phyloP scores from a whole-genome alignment of 2,329 filamentous ascomycete species.

The Spiromastix sp. region DNA sequence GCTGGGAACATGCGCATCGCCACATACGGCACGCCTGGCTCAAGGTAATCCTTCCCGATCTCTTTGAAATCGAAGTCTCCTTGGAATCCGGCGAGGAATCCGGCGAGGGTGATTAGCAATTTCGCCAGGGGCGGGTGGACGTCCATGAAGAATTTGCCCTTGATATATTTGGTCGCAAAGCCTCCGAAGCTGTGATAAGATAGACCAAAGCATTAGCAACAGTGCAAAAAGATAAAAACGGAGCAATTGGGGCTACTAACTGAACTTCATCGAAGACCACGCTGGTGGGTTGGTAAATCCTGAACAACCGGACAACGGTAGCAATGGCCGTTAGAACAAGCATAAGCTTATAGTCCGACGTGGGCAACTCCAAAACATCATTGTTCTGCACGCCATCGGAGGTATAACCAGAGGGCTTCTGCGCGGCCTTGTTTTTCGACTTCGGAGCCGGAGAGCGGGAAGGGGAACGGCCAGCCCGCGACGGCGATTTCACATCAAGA shows the following conservation, averaged over 20 bases:
- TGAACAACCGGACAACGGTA: constrained; percentile 74
- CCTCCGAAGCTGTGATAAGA: constrained; percentile 67
- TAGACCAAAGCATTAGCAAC: background rate
- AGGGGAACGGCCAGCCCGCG: constrained; percentile 24
- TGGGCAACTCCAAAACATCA: constrained; percentile 79
- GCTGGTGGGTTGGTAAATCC: constrained; percentile 90
- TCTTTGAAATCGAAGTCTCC: constrained; percentile 98
- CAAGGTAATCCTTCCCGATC: constrained; percentile 96
- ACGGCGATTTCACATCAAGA: constrained; percentile 26
- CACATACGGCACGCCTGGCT: constrained; percentile 90
- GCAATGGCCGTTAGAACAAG: constrained; percentile 63
- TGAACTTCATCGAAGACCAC: constrained; percentile 99
- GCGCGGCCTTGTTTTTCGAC: constrained; percentile 20
- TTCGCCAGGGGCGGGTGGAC: constrained; percentile 98
- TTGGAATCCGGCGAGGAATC: constrained; percentile 89
- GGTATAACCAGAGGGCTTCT: constrained; percentile 30
- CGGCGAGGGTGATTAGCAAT: constrained; percentile 87
- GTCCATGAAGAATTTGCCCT: constrained; percentile 99
- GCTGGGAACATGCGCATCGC: constrained; percentile 93
- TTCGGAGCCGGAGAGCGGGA: constrained; percentile 31
- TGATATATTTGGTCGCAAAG: constrained; percentile 98
- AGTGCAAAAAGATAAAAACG: constrained; percentile 4
- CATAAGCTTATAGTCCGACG: constrained; percentile 72
- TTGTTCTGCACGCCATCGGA: constrained; percentile 61
- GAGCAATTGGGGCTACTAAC: constrained; percentile 47